These are phyloP conservation scores for Boechera stricta DNA, from an alignment of 345 rosid genomes.

Conservation along the genomic window DNA sequence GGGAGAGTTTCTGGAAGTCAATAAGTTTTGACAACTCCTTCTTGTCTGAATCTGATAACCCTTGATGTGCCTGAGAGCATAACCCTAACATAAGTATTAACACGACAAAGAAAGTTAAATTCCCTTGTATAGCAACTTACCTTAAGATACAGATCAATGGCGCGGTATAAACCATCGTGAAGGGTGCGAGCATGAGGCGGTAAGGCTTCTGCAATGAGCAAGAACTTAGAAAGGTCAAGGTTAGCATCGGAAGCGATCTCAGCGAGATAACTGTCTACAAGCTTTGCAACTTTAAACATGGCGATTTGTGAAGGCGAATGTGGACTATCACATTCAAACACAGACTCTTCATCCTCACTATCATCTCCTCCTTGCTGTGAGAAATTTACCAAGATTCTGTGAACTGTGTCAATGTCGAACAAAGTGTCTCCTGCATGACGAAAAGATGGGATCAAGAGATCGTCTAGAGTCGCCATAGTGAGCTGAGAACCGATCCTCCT, in stretches of 20 bases:
- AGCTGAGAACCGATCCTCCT: constrained; percentile 89
- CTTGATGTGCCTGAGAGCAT: constrained; percentile 72
- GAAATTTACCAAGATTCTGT: constrained; percentile 88
- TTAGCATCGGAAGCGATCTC: constrained; percentile 97
- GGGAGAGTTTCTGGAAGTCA: constrained; percentile 96
- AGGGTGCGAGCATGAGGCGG: constrained; percentile 87
- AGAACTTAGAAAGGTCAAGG: constrained; percentile 86
- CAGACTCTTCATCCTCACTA: constrained; percentile 85
- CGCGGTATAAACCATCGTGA: constrained; percentile 91
- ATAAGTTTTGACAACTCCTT: constrained; percentile 80
- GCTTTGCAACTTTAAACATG: constrained; percentile 79
- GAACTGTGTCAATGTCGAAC: constrained; percentile 92
- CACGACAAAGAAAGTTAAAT: not conserved
- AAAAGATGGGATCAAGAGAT: constrained; percentile 90
- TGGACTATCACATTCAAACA: constrained; percentile 81
- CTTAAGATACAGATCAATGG: constrained; percentile 89
- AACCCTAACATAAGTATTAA: constrained; percentile 20
- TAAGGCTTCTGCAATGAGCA: constrained; percentile 85
- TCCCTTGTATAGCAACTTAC: constrained; percentile 42
- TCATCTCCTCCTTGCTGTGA: constrained; percentile 93
- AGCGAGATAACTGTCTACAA: constrained; percentile 90
- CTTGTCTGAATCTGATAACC: constrained; percentile 76
- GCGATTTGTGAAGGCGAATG: constrained; percentile 84
- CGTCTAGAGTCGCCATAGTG: constrained; percentile 87
- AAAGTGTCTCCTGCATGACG: constrained; percentile 85